Percentiles rank a stretch among this genome's conserved stretches.
Conservation (phyloP, 441 rosid species). For the Kokia cookei region DNA sequence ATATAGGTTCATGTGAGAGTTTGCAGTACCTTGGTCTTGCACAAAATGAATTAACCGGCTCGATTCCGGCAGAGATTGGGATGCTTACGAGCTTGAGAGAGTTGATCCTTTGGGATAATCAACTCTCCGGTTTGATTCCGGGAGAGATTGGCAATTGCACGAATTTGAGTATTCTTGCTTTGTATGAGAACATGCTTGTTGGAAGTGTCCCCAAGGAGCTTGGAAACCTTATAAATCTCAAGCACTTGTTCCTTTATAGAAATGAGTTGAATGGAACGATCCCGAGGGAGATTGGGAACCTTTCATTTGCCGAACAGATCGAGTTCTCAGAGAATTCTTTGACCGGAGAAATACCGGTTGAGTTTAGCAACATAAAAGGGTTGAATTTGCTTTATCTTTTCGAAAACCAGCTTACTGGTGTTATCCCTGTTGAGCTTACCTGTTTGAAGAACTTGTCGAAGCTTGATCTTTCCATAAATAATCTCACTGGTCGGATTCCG, state of each 20-base stretch:
- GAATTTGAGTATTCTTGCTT: slow-evolving; percentile 53
- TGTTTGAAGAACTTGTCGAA: slow-evolving; percentile 57
- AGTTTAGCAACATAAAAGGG: slow-evolving; percentile 55
- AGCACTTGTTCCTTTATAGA: slow-evolving; percentile 59
- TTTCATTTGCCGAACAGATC: slow-evolving; percentile 55
- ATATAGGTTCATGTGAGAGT: slow-evolving; percentile 66
- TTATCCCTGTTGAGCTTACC: slow-evolving; percentile 65
- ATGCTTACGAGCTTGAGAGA: slow-evolving; percentile 53
- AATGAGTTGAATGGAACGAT: slow-evolving; percentile 72
- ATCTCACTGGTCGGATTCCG: slow-evolving; percentile 70
- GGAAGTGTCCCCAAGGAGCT: slow-evolving; percentile 73
- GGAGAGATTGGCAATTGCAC: slow-evolving; percentile 67
- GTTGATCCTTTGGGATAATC: slow-evolving; percentile 70
- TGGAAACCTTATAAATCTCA: slow-evolving; percentile 43
- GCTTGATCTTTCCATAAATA: slow-evolving; percentile 87
- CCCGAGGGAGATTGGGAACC: slow-evolving; percentile 76
- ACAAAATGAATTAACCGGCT: slow-evolving; percentile 63
- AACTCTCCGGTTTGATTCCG: slow-evolving; percentile 74
- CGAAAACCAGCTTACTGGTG: slow-evolving; percentile 65
- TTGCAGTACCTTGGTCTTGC: slow-evolving; percentile 84
- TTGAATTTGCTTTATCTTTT: slow-evolving; percentile 67
- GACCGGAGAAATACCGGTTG: slow-evolving; percentile 67
- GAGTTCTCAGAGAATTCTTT: slow-evolving; percentile 80
- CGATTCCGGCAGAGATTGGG: slow-evolving; percentile 73
- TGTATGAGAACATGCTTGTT: slow-evolving; percentile 67